These are phyloP conservation scores for Vigna nakashimae DNA, from an alignment of 306 rosid species.

Conservation along the genomic window DNA sequence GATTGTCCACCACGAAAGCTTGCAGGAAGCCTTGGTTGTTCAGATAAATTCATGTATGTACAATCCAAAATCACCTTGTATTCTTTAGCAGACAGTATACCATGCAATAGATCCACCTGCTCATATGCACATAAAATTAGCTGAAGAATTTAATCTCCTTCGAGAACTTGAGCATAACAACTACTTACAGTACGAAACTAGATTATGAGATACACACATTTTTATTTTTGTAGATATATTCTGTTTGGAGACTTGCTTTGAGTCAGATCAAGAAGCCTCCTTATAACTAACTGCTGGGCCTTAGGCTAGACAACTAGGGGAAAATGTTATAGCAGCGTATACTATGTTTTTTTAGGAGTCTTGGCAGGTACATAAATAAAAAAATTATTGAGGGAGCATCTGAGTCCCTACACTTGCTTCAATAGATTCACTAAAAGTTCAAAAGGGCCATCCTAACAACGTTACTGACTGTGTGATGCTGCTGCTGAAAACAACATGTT, in stretches of 20 bases:
- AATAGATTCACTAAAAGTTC: neutral
- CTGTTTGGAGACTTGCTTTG: neutral
- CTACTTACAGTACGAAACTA: slow-evolving; percentile 15
- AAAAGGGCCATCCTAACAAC: neutral
- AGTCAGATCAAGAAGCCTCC: neutral
- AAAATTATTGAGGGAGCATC: neutral
- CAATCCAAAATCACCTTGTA: slow-evolving; percentile 96
- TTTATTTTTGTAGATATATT: neutral
- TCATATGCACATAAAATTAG: slow-evolving; percentile 42
- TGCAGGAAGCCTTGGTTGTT: slow-evolving; percentile 88
- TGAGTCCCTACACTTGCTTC: neutral
- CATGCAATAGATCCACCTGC: slow-evolving; percentile 89
- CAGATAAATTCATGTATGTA: slow-evolving; percentile 73
- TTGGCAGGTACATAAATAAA: neutral
- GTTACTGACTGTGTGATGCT: neutral
- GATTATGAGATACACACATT: slow-evolving; percentile 18
- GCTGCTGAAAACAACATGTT: neutral
- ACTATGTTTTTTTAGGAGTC: neutral
- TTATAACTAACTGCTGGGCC: neutral
- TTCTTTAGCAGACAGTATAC: slow-evolving; percentile 87
- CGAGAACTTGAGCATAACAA: neutral
- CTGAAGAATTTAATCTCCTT: slow-evolving; percentile 10
- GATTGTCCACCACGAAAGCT: slow-evolving; percentile 88
- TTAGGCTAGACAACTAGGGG: neutral
- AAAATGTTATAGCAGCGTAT: neutral